Percentiles rank a stretch among this genome's conserved stretches.
These are phyloP conservation scores for Corchorus olitorius DNA, from an alignment of 345 rosid genomes.

Conservation along the genomic window DNA sequence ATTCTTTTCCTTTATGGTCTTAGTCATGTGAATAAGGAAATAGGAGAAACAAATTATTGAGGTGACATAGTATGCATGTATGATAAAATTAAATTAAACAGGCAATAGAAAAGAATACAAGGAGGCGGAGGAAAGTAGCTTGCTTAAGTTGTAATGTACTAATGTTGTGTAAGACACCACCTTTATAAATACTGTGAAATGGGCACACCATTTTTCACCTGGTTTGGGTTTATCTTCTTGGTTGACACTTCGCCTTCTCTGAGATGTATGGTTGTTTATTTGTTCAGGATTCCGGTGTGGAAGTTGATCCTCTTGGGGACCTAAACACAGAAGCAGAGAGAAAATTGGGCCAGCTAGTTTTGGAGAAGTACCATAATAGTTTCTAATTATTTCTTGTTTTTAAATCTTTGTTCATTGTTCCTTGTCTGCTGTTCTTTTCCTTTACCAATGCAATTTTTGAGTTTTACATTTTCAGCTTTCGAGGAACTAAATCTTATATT, in stretches of 20 bases:
- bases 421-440: background rate
- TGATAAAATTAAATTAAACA: background rate
- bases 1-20: background rate
- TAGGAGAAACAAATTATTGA: background rate
- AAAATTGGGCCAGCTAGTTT: conserved; percentile 84
- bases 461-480: background rate
- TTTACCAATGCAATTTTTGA: background rate
- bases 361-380: conserved; percentile 57
- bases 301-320: conserved; percentile 89
- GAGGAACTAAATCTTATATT: background rate
- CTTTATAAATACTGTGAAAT: background rate
- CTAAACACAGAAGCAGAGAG: conserved; percentile 87
- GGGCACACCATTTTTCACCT: background rate
- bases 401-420: background rate
- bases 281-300: conserved; percentile 80
- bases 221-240: background rate
- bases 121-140: background rate
- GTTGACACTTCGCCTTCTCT: background rate
- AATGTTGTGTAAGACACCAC: background rate
- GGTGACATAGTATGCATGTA: background rate
- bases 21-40: background rate
- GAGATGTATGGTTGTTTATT: background rate
- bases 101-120: background rate
- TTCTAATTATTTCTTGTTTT: background rate
- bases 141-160: background rate